These are phyloP conservation scores for Suzukiozyma palmioleophila DNA, from an alignment of 1,139 yeast species.

Conservation along the genomic window DNA sequence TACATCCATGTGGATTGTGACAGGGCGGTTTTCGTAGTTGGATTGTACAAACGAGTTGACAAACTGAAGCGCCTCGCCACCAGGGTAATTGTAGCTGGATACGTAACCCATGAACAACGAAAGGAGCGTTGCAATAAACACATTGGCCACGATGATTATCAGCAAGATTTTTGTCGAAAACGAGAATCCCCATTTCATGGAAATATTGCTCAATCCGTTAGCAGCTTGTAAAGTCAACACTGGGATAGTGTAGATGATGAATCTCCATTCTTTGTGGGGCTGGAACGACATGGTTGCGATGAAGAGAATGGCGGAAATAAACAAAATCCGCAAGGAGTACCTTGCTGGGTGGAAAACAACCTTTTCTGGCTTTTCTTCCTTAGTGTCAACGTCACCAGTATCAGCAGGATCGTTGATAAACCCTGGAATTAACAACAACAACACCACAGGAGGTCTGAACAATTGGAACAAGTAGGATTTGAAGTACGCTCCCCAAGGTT, in stretches of 20 bases:
- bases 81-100: conserved; percentile 82
- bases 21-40: conserved; percentile 9
- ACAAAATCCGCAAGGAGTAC: conserved; percentile 32
- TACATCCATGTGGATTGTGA: conserved; percentile 67
- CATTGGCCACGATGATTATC: conserved; percentile 24
- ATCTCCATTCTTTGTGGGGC: conserved; percentile 95
- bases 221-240: conserved; percentile 63
- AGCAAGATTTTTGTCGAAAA: conserved; percentile 25
- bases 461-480: conserved; percentile 40
- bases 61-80: conserved; percentile 65
- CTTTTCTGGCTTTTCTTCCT: conserved; percentile 22
- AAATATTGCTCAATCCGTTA: conserved; percentile 48
- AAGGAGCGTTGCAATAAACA: conserved; percentile 29
- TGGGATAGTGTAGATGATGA: conserved; percentile 73
- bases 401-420: conserved; percentile 36
- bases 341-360: conserved; percentile 34
- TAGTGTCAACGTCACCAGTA: conserved; percentile 16
- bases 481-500: conserved; percentile 70
- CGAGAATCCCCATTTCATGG: conserved; percentile 27
- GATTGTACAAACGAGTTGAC: conserved; percentile 45
- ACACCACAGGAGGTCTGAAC: conserved; percentile 61
- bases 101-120: conserved; percentile 54
- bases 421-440: conserved; percentile 45
- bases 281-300: conserved; percentile 67
- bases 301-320: conserved; percentile 46